phyloP scores from a whole-genome alignment of 2,329 filamentous ascomycete species.

The Daldinia eschscholtzii region DNA sequence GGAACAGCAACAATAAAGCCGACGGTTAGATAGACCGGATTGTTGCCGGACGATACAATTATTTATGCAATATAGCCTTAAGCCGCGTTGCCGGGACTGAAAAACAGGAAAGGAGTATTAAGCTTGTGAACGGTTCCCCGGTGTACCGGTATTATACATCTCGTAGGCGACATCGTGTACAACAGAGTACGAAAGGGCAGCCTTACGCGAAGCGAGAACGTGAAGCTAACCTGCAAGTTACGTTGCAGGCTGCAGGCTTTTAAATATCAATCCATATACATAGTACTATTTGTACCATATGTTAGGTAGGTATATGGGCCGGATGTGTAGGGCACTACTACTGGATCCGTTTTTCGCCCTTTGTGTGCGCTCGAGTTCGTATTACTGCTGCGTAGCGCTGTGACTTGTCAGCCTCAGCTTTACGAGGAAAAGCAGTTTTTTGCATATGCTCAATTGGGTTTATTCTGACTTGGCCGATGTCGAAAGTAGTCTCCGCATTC shows the following conservation, averaged over 20 bases:
- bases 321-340: conserved; percentile 1
- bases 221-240: conserved; percentile 2
- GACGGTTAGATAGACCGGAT: conserved; percentile 27
- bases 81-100: conserved; percentile 38
- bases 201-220: conserved; percentile 6
- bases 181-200: conserved; percentile 4
- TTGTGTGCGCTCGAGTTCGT: conserved; percentile 38
- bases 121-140: conserved; percentile 25
- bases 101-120: conserved; percentile 30
- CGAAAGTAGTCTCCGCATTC: conserved; percentile 29
- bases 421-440: conserved; percentile 44
- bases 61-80: conserved; percentile 19
- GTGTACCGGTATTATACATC: conserved; percentile 21
- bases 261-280: background rate
- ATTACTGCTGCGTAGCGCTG: conserved; percentile 29
- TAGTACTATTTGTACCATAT: background rate
- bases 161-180: background rate
- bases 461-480: conserved; percentile 18
- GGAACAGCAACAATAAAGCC: conserved; percentile 22
- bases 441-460: background rate
- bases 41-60: background rate
- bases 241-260: background rate
- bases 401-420: conserved; percentile 37
- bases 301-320: background rate
- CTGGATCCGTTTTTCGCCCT: conserved; percentile 21